Conservation (phyloP, 1,139 yeast genomes). For the Zygosaccharomyces sapae region DNA sequence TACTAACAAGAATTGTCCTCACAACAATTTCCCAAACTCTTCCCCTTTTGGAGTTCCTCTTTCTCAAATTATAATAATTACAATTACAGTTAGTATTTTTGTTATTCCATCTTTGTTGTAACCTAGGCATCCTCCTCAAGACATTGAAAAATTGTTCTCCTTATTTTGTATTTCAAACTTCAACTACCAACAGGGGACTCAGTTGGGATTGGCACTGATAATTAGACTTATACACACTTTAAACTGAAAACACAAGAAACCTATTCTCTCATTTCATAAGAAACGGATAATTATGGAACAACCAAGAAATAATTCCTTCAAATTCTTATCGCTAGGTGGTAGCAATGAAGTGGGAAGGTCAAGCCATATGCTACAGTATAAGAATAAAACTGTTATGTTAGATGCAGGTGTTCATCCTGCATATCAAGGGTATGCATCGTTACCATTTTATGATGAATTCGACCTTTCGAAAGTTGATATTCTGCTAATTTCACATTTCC, state of each 20-base stretch:
- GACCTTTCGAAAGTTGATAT: slow-evolving; percentile 86
- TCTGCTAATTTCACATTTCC: slow-evolving; percentile 87
- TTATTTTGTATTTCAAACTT: slow-evolving; percentile 2
- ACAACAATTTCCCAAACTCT: slow-evolving; percentile 15
- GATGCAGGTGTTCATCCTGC: slow-evolving; percentile 99
- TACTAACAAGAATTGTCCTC: slow-evolving; percentile 15
- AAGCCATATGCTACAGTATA: slow-evolving; percentile 86
- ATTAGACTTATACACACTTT: background rate
- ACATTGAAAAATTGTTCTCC: background rate
- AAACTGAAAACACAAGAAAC: background rate
- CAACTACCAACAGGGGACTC: slow-evolving; percentile 7
- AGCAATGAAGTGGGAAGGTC: slow-evolving; percentile 97
- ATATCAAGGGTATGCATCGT: slow-evolving; percentile 77
- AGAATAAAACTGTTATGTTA: slow-evolving; percentile 93
- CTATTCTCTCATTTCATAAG: no score
- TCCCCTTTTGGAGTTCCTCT: slow-evolving; percentile 15
- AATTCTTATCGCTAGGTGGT: slow-evolving; percentile 97
- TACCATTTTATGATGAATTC: slow-evolving; percentile 93
- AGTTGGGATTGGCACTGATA: slow-evolving; percentile 1
- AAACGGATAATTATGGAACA: slow-evolving; percentile 10
- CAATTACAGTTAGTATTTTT: background rate
- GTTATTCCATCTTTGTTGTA: background rate
- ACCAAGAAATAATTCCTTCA: slow-evolving; percentile 40
- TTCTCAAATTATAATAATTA: slow-evolving; percentile 4
- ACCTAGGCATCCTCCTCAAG: background rate